Conservation (phyloP, 257 asterid genomes). For the Dorcoceras hygrometricum region DNA sequence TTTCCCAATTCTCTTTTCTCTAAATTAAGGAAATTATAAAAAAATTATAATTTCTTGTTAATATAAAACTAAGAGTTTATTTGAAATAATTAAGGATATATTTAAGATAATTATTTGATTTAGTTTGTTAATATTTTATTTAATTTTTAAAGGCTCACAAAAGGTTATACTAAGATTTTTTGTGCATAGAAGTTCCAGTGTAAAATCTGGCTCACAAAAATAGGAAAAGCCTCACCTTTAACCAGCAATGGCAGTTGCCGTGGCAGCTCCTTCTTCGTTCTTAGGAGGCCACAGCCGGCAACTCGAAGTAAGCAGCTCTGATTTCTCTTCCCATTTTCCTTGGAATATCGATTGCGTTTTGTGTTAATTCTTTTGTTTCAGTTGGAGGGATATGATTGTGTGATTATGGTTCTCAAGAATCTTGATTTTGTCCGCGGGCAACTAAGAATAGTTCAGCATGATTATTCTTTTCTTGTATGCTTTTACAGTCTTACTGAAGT, state of each 20-base stretch:
- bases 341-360: background rate
- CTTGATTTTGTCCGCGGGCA: slow-evolving; percentile 8
- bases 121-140: too few relatives aligned
- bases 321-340: background rate
- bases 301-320: slow-evolving; percentile 42
- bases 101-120: too few relatives aligned
- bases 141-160: too few relatives aligned
- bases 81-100: too few relatives aligned
- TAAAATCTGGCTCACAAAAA: background rate
- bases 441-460: background rate
- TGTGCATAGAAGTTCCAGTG: too few relatives aligned
- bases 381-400: slow-evolving; percentile 1
- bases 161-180: too few relatives aligned
- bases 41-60: too few relatives aligned
- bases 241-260: slow-evolving; percentile 62
- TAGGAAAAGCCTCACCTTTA: slow-evolving; percentile 22
- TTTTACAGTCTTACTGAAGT: slow-evolving; percentile 2
- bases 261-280: slow-evolving; percentile 65
- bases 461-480: background rate
- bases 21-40: too few relatives aligned
- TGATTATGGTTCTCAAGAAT: slow-evolving; percentile 2
- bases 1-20: too few relatives aligned
- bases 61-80: too few relatives aligned
- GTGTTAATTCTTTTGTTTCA: background rate
- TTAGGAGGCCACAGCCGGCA: slow-evolving; percentile 48